Evolutionary conservation across 192 early-diverging fungal genomes (phyloP).

Genomic region (Kappamyces sp.): DNA sequence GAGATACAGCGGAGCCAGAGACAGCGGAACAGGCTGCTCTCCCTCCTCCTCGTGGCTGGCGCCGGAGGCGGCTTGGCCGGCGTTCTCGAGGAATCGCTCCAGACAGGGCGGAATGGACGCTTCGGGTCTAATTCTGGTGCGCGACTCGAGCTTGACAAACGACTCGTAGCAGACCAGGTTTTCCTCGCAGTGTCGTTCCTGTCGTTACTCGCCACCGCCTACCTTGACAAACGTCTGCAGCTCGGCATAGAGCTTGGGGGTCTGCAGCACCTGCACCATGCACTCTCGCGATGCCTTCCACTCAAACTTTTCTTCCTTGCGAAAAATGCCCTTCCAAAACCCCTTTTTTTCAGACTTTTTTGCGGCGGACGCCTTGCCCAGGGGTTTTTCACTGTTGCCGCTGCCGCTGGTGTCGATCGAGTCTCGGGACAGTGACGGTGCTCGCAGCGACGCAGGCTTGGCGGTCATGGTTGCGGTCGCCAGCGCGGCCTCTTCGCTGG

Average conservation of each 20-base stretch:
- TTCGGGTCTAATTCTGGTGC: background rate
- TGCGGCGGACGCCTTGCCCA: too few relatives aligned
- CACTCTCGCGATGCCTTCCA: conserved; percentile 14
- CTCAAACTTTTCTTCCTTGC: conserved; percentile 13
- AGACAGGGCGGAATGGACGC: conserved; percentile 16
- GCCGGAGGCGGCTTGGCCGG: background rate
- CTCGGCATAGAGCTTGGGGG: conserved; percentile 14
- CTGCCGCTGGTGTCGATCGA: too few relatives aligned
- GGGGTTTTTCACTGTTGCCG: too few relatives aligned
- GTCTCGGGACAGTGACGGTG: too few relatives aligned
- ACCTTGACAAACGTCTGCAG: conserved; percentile 18
- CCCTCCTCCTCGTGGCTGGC: background rate
- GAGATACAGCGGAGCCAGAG: conserved; percentile 17
- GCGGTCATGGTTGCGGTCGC: too few relatives aligned
- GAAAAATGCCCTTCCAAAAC: background rate
- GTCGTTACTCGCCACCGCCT: background rate
- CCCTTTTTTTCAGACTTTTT: conserved; percentile 4
- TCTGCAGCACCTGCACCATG: conserved; percentile 14
- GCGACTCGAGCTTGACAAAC: conserved; percentile 23
- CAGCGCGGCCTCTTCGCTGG: too few relatives aligned
- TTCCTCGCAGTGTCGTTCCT: conserved; percentile 20
- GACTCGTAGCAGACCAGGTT: conserved; percentile 32
- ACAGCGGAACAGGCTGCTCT: conserved; percentile 12
- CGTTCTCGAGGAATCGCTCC: conserved; percentile 21
- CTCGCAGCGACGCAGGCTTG: too few relatives aligned